phyloP scores from a whole-genome alignment of 1,139 yeast genomes.

The Geotrichum phurueaensis region DNA sequence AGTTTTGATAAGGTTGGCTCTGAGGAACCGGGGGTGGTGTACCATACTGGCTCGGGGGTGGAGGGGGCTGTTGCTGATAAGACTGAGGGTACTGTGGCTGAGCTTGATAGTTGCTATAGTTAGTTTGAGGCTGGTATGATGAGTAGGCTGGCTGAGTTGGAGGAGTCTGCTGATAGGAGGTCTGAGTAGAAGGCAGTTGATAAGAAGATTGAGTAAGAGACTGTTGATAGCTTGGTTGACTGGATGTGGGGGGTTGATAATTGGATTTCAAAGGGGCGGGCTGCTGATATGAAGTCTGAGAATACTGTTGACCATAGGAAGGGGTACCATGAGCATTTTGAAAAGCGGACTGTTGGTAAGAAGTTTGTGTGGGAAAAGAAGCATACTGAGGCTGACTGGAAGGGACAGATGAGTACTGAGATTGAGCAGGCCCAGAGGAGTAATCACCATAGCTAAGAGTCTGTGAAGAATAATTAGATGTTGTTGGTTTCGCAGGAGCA shows the following conservation, averaged over 20 bases:
- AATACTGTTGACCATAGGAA: slow-evolving; percentile 1
- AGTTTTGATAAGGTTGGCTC: slow-evolving; percentile 24
- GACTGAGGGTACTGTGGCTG: slow-evolving; percentile 14
- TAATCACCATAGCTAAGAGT: slow-evolving; percentile 19
- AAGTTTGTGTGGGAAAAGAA: slow-evolving; percentile 11
- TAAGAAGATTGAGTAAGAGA: slow-evolving; percentile 15
- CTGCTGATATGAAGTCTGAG: slow-evolving; percentile 10
- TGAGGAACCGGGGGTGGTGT: slow-evolving; percentile 15
- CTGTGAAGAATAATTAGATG: slow-evolving; percentile 14
- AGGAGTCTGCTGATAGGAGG: slow-evolving; percentile 7
- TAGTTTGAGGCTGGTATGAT: slow-evolving; percentile 12
- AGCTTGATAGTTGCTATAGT: slow-evolving; percentile 13
- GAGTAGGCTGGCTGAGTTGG: slow-evolving; percentile 17
- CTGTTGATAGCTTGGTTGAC: slow-evolving; percentile 9
- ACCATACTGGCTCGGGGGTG: slow-evolving; percentile 11
- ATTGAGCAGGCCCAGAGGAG: slow-evolving; percentile 4
- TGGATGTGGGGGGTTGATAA: slow-evolving; percentile 14
- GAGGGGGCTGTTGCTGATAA: slow-evolving; percentile 19
- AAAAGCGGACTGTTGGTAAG: slow-evolving; percentile 20
- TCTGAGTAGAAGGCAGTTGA: slow-evolving; percentile 19
- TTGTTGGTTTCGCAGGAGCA: slow-evolving; percentile 10
- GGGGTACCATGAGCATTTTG: neutral
- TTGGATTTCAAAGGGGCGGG: slow-evolving; percentile 17
- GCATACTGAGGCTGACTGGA: slow-evolving; percentile 12
- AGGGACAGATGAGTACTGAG: slow-evolving; percentile 7